phyloP scores from a whole-genome alignment of 1,284 basidiomycete species.

The Ustilago trichophora region DNA sequence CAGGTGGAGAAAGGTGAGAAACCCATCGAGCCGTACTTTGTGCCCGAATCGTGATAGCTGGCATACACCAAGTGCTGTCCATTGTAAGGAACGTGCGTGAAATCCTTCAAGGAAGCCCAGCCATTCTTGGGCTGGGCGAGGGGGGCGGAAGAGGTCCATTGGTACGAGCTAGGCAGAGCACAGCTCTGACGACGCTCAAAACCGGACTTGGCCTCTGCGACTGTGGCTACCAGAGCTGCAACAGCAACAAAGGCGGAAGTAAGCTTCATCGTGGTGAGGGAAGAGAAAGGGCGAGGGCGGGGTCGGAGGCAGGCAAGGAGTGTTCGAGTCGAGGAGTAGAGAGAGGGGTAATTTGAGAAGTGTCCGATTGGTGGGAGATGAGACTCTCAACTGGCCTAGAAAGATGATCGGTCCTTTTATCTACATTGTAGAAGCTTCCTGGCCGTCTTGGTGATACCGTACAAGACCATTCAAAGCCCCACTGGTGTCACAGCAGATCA shows the following conservation, averaged over 20 bases:
- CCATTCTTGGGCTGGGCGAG: constrained; percentile 25
- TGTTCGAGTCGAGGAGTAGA: neutral
- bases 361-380: too few species aligned
- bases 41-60: constrained; percentile 9
- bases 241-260: constrained; percentile 4
- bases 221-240: constrained; percentile 21
- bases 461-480: too few species aligned
- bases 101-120: constrained; percentile 26
- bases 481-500: too few species aligned
- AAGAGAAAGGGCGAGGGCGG: neutral
- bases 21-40: constrained; percentile 35
- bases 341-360: too few species aligned
- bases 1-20: constrained; percentile 25
- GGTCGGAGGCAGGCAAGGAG: too few species aligned
- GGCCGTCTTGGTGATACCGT: too few species aligned
- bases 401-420: too few species aligned
- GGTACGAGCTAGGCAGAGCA: constrained; percentile 23
- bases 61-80: constrained; percentile 32
- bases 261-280: constrained; percentile 15
- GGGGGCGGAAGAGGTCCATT: constrained; percentile 22
- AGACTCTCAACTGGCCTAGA: too few species aligned
- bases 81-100: constrained; percentile 37
- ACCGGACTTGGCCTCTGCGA: constrained; percentile 1
- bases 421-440: too few species aligned
- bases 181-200: constrained; percentile 20